Evolutionary conservation across 306 rosid genomes (phyloP).

Genomic region (Sphenostylis stenocarpa): DNA sequence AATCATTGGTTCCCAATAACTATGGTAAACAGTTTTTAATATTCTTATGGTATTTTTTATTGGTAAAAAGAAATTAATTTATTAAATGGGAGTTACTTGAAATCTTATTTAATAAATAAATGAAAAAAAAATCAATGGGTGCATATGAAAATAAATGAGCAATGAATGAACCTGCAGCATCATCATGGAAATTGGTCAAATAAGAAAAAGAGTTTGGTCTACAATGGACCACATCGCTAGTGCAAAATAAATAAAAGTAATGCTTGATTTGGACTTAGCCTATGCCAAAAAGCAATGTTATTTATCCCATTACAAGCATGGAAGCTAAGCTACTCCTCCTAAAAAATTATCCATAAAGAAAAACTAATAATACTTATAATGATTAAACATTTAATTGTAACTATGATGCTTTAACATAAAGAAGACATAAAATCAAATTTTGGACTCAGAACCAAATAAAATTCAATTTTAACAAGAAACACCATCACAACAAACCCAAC

Average conservation of each 20-base stretch:
- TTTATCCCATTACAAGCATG: background rate
- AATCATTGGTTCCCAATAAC: background rate
- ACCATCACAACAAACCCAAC: background rate
- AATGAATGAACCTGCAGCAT: background rate
- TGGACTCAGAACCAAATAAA: background rate
- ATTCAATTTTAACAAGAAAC: background rate
- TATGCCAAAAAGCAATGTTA: background rate
- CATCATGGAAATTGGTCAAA: constrained; percentile 33
- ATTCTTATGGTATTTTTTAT: background rate
- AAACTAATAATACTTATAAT: background rate
- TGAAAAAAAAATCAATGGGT: background rate
- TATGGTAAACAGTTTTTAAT: background rate
- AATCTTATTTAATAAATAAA: background rate
- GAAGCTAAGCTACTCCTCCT: background rate
- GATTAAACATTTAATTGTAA: background rate
- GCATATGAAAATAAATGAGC: background rate
- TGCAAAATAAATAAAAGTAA: constrained; percentile 7
- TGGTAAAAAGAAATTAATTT: background rate
- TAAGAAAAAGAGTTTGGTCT: background rate
- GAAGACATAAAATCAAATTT: background rate
- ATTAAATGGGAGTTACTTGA: background rate
- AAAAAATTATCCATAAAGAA: background rate
- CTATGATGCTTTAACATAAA: too few relatives aligned
- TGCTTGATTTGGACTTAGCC: background rate
- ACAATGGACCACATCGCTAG: constrained; percentile 7